Percentiles rank a stretch among this genome's conserved stretches.
These are phyloP conservation scores for Aspergillus unguis DNA, from an alignment of 2,329 filamentous ascomycete species.

Conservation along the genomic window DNA sequence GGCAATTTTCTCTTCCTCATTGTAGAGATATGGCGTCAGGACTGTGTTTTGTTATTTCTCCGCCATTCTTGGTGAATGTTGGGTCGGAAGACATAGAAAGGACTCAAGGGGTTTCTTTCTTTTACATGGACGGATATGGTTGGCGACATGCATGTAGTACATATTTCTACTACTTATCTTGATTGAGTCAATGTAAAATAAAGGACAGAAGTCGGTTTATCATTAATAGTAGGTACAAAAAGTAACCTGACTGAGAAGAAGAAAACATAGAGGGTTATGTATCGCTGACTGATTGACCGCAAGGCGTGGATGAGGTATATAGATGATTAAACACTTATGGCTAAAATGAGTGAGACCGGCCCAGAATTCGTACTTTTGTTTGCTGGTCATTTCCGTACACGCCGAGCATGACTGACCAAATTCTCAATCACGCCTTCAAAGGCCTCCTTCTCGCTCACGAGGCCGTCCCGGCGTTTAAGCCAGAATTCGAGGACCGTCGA, in stretches of 20 bases:
- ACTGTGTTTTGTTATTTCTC: too few species aligned
- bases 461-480: constrained; percentile 80
- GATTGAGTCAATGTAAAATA: too few species aligned
- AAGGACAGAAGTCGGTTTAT: background rate
- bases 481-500: constrained; percentile 82
- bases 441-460: constrained; percentile 84
- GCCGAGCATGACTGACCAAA: constrained; percentile 83
- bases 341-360: too few species aligned
- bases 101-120: too few species aligned
- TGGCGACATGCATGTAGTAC: too few species aligned
- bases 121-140: too few species aligned
- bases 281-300: background rate
- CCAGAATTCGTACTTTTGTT: background rate
- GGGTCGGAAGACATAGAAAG: too few species aligned
- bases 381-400: constrained; percentile 62
- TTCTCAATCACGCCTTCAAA: constrained; percentile 98
- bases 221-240: constrained; percentile 3
- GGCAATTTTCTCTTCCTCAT: too few species aligned
- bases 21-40: too few species aligned
- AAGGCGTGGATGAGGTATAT: background rate
- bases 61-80: too few species aligned
- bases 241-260: background rate
- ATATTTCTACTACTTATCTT: too few species aligned
- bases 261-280: background rate
- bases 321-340: background rate